Evolutionary conservation across 306 rosid species (phyloP), one percentile per base, ranked within the genome.

Genomic region (Fagus sylvatica): DNA sequence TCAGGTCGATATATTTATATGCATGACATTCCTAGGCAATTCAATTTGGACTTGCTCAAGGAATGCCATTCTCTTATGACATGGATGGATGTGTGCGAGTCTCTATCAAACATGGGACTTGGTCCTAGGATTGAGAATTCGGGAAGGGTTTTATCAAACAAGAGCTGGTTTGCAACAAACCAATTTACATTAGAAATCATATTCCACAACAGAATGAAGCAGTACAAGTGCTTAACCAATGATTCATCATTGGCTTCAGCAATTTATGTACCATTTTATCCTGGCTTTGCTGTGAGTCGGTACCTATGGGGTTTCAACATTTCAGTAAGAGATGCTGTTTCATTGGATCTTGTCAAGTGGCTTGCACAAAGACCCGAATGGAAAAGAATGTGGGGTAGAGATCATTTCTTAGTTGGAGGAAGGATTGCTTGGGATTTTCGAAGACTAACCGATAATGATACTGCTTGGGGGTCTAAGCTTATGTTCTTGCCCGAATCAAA

Each of bases 331-430:
- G 94, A 90, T 72, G 75, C 76, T 53, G 76, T 81, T 51, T 82
- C 94, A 30, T 72, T 74, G 33, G 72, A 54, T n/a, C 72, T 90
- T 7, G 53, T 83, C 59, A 77, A 82, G 33, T 90, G 86, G 87
- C 84, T 90, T 8, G 19, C 75, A 12, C 13, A 72, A 13, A 78
- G 55, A 17, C 84, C 83, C 0, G 88, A 90, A 71, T 88, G 92
- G 95, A 81, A 75, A 53, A 81, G 54, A 79, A 83, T 85, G 88
- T 69, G 76, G 81, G 95, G 92, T 9, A 86, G 82, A 13, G 95
- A 90, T 66, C 95, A 88, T 74, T 90, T 88, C 80, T 12, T 90
- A 7, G 71, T 88, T 75, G 83, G 82, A 69, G 91, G 92, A n/a
- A 90, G 95, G 46, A 68, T 83, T 57, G 67, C 83, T 53, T 86